phyloP scores from a whole-genome alignment of 2,329 filamentous ascomycete species.

The Hypoxylon sp. region DNA sequence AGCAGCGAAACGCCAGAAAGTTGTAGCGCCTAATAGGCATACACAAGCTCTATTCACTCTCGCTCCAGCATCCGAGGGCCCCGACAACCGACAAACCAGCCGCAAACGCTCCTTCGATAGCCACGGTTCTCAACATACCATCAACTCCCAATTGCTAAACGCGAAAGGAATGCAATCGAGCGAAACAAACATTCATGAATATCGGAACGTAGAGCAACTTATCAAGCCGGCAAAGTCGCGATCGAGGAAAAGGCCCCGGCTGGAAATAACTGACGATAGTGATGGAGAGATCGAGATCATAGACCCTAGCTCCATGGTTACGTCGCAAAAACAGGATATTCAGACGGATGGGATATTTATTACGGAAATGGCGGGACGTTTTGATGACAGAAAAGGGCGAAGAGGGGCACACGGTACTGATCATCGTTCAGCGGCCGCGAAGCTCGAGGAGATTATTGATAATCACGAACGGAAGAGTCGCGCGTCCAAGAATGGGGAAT shows the following conservation, averaged over 20 bases:
- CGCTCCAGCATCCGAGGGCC: neutral
- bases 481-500: constrained; percentile 14
- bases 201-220: constrained; percentile 7
- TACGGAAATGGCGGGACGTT: neutral
- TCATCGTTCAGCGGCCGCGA: neutral
- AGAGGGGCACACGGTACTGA: neutral
- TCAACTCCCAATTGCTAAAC: constrained; percentile 27
- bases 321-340: no score
- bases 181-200: constrained; percentile 23
- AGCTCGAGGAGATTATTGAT: constrained; percentile 25
- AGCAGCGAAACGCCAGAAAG: constrained; percentile 38
- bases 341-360: no score
- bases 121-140: constrained; percentile 33
- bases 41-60: constrained; percentile 28
- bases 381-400: neutral
- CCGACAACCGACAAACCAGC: constrained; percentile 1
- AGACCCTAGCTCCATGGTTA: no score
- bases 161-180: constrained; percentile 12
- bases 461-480: constrained; percentile 10
- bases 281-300: neutral
- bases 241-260: constrained; percentile 6
- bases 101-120: constrained; percentile 37
- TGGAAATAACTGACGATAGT: neutral
- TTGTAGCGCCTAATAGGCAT: constrained; percentile 22
- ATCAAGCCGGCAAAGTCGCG: neutral